Conservation (phyloP, 2,329 filamentous ascomycete genomes). For the Hymenotorrendiella dingleyae region DNA sequence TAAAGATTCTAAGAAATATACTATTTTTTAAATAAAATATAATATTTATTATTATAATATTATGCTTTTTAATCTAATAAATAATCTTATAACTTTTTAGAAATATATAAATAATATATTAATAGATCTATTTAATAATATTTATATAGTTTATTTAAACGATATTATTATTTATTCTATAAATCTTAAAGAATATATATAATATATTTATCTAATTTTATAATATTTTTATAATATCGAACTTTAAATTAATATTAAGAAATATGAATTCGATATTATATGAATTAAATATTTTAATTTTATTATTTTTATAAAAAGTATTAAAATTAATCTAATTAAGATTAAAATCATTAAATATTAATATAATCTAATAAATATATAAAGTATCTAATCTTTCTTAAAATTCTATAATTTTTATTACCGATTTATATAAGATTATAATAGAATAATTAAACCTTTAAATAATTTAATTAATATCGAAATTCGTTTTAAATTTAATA, state of each 20-base stretch:
- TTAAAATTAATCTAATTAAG: not conserved
- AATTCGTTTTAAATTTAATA: not conserved
- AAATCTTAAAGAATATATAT: not conserved
- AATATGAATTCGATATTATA: not conserved
- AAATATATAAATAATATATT: conserved; percentile 8
- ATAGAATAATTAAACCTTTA: not conserved
- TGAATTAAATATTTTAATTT: not conserved
- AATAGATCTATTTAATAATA: not conserved
- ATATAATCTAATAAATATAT: no score
- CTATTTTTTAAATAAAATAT: conserved; percentile 1
- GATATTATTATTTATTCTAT: conserved; percentile 7
- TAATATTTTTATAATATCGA: not conserved
- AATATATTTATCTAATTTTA: not conserved
- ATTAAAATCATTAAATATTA: no score
- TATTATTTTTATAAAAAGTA: not conserved
- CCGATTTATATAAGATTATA: no score
- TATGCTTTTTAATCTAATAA: no score
- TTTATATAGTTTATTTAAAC: conserved; percentile 4
- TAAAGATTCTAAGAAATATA: conserved; percentile 1
- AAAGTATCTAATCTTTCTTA: not conserved
- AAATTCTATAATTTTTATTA: not conserved
- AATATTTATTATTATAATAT: conserved; percentile 1
- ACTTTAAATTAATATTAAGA: not conserved
- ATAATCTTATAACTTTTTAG: no score
- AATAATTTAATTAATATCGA: not conserved